Percentiles rank a stretch among this genome's conserved stretches.
Conservation (phyloP, 2,329 filamentous ascomycete genomes). For the Cordyceps farinosa region DNA sequence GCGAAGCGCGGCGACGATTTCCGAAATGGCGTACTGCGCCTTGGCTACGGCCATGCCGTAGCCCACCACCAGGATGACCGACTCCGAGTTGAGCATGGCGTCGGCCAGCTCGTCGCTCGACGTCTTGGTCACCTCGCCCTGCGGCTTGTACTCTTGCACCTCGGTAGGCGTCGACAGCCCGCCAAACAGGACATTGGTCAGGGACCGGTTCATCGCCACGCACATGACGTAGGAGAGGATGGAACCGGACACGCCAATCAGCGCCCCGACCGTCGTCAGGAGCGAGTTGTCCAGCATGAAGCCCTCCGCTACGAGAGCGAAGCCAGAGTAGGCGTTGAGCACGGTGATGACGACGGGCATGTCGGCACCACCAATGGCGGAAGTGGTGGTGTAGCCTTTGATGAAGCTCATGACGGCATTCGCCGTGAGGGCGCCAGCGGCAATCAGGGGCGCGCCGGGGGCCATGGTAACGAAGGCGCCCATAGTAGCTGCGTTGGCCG, state of each 20-base stretch:
- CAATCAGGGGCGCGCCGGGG: conserved; percentile 73
- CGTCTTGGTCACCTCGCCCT: conserved; percentile 75
- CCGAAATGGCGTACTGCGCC: conserved; percentile 84
- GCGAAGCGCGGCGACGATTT: conserved; percentile 73
- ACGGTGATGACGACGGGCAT: conserved; percentile 93
- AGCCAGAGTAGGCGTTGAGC: conserved; percentile 85
- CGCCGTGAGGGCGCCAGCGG: conserved; percentile 71
- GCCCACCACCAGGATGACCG: conserved; percentile 83
- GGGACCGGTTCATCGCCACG: conserved; percentile 84
- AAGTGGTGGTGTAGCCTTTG: conserved; percentile 83
- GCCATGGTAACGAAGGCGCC: conserved; percentile 79
- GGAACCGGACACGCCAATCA: conserved; percentile 85
- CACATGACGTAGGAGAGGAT: conserved; percentile 87
- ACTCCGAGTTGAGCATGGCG: conserved; percentile 70
- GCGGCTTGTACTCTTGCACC: conserved; percentile 65
- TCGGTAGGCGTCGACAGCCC: conserved; percentile 54
- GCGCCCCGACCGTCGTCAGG: conserved; percentile 76
- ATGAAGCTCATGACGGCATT: conserved; percentile 76
- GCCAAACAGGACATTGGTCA: conserved; percentile 87
- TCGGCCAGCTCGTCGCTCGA: conserved; percentile 79
- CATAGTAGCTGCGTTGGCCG: conserved; percentile 77
- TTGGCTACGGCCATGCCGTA: conserved; percentile 96
- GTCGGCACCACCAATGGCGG: conserved; percentile 87
- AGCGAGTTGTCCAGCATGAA: conserved; percentile 89
- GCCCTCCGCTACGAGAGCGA: conserved; percentile 84